Evolutionary conservation across 2,329 filamentous ascomycete species (phyloP).

Genomic region (Beauveria varroae): DNA sequence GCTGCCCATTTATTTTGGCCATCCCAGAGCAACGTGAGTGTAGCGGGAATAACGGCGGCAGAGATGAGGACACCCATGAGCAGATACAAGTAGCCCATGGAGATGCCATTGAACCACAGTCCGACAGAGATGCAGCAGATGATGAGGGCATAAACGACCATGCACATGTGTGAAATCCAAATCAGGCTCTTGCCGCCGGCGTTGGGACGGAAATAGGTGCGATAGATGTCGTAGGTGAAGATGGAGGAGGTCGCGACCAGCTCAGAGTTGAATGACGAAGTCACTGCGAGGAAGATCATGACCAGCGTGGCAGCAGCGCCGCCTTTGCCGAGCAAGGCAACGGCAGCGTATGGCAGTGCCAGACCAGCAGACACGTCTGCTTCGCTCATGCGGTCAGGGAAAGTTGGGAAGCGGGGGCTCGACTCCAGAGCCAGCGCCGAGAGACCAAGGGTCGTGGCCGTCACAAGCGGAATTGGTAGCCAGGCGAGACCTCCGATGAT

Average conservation of each 20-base stretch:
- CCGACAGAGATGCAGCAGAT: conserved; percentile 76
- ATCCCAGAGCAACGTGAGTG: conserved; percentile 72
- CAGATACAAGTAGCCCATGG: conserved; percentile 82
- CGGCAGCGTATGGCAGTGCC: conserved; percentile 77
- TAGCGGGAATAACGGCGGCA: conserved; percentile 74
- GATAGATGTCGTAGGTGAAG: conserved; percentile 79
- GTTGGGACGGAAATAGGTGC: conserved; percentile 73
- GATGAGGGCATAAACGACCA: conserved; percentile 62
- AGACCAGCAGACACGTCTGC: conserved; percentile 75
- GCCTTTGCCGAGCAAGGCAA: conserved; percentile 73
- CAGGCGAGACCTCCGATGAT: conserved; percentile 79
- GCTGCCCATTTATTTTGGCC: conserved; percentile 70
- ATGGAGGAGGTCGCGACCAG: conserved; percentile 84
- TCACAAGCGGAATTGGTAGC: conserved; percentile 91
- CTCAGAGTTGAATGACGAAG: conserved; percentile 73
- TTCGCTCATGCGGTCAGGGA: conserved; percentile 61
- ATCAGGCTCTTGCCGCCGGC: conserved; percentile 73
- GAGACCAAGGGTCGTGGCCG: conserved; percentile 81
- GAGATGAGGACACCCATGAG: conserved; percentile 91
- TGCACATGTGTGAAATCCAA: conserved; percentile 67
- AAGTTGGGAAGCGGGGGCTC: conserved; percentile 64
- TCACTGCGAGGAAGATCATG: conserved; percentile 86
- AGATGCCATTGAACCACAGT: conserved; percentile 65
- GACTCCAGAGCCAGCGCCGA: conserved; percentile 72
- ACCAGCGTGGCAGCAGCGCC: conserved; percentile 73